Percentiles rank a stretch among this genome's conserved stretches.
These are phyloP conservation scores for Aureobasidium sp. DNA, from an alignment of 2,329 filamentous ascomycete genomes.

Conservation along the genomic window DNA sequence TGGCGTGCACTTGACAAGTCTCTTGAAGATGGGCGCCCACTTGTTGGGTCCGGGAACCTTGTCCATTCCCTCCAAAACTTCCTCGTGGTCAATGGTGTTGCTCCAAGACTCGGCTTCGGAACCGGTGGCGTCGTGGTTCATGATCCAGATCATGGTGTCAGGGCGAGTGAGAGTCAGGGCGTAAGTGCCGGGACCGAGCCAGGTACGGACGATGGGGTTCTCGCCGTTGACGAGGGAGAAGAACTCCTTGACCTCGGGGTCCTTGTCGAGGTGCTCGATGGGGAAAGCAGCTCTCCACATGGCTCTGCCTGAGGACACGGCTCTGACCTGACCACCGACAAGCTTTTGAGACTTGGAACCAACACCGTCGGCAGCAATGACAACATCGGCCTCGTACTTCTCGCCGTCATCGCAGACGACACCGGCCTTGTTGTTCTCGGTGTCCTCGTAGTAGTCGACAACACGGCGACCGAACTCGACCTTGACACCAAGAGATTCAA, in stretches of 20 bases:
- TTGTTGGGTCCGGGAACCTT: constrained; percentile 34
- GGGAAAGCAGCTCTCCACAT: constrained; percentile 29
- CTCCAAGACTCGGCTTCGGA: constrained; percentile 38
- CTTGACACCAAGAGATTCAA: constrained; percentile 36
- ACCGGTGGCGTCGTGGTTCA: constrained; percentile 40
- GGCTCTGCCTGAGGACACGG: constrained; percentile 22
- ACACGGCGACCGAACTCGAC: constrained; percentile 35
- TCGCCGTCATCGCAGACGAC: constrained; percentile 31
- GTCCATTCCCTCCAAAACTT: constrained; percentile 39
- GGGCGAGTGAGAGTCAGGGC: constrained; percentile 37
- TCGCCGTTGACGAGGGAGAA: constrained; percentile 35
- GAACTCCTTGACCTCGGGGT: constrained; percentile 38
- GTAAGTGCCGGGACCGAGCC: constrained; percentile 35
- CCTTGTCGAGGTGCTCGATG: constrained; percentile 35
- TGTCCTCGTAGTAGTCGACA: constrained; percentile 38
- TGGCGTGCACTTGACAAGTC: constrained; percentile 36
- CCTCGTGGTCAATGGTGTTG: constrained; percentile 37
- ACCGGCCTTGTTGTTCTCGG: constrained; percentile 20
- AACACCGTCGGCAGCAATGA: constrained; percentile 30
- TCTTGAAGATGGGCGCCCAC: constrained; percentile 39
- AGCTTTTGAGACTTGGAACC: constrained; percentile 38
- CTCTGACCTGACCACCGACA: constrained; percentile 36
- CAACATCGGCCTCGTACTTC: constrained; percentile 33
- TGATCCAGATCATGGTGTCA: constrained; percentile 42
- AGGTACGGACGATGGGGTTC: constrained; percentile 39